Base-by-base conservation (phyloP, 176 grass and related monocot species). In the Dactylis glomerata region DNA sequence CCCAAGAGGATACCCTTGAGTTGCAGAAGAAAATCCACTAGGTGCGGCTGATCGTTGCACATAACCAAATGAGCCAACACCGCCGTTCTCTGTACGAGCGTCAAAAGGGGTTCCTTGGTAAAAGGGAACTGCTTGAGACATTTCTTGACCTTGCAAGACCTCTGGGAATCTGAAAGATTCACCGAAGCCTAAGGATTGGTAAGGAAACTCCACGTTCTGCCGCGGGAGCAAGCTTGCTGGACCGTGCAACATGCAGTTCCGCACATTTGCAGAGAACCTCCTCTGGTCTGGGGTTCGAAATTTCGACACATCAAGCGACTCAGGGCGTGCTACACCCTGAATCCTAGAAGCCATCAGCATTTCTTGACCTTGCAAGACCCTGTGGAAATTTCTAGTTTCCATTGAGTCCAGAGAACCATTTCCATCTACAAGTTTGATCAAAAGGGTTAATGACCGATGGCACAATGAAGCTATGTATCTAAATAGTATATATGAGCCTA, bases 341-440 rank as follows among this genome's bases (percentile, higher is more conserved):
- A 87, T 82, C 79, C 78, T 75, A 84, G 90, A 71, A 73, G 80
- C 76, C 92, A 62, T 81, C 73, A 96, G 91, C 76, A 96, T 92
- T 99, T 99, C 96, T 99, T 99, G 96, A 99, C 96, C 93, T 99
- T 96, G 96, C 96, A 99, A 99, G 96, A 98, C 96, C 96, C 89
- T 83, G 83, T 88, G 88, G 89, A 89, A 94, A 66, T 32, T 76
- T 89, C 80, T 81, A 47, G 81, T 76, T 89, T 89, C 87, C 96
- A 91, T 78, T 3, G 91, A 80, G 85, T 86, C 91, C 1, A 79
- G 68, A 83, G 26, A 73, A 80, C 54, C 86, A 91, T 69, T 92
- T 84, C 88, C 96, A 91, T 92, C 96, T 99, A 46, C 75, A 93
- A 79, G 12, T 80, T 92, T 8, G 38, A 30, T 59, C n/a, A 11